Evolutionary conservation across 1,284 basidiomycete genomes (phyloP), one percentile per base, ranked within the genome.

Genomic region (Porogramme epimiltina): DNA sequence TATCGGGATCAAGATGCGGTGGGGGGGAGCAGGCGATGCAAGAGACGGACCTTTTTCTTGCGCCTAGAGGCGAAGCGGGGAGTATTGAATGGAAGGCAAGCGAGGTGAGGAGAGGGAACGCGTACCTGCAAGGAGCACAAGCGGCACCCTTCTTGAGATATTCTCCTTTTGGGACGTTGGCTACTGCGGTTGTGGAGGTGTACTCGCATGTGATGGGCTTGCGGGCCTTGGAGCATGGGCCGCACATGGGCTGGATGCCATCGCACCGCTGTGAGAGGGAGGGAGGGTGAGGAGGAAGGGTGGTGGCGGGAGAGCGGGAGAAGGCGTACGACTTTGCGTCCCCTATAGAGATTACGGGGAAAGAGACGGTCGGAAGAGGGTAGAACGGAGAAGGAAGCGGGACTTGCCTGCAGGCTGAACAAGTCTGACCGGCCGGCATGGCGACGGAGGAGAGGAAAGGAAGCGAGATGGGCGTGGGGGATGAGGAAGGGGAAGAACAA

Each of bases 71-170:
- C n/a, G 28, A 31, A 31, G 28, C 28, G 28, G 13, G 28, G 28
- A 13, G 13, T 31, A 31, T 31, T 31, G 6, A 10, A 38, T 10
- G 18, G 25, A 15, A 8, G 39, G 31, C 16, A 54, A 40, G 37
- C 28, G 34, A 37, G 26, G n/a, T 15, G 15, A 22, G 16, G 33
- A 18, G 20, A 23, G 9, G 9, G 15, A 13, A 19, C 4, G 54
- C 61, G 36, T 25, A 66, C 64, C 66, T 49, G 51, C 66, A 67
- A 4, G 63, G 55, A 22, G 53, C 51, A 47, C 66, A 67, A 1
- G 66, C 66, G 15, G 61, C 63, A 3, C 64, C 66, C 36, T 65
- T 67, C 56, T 64, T 63, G 25, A 67, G 47, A 10, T 65, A 60
- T 37, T 62, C 58, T 9, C 57, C 58, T 45, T 63, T 67, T 10